Evolutionary conservation across 495 filamentous ascomycete species (phyloP).

Genomic region (Pyrenopolyporus hunteri): DNA sequence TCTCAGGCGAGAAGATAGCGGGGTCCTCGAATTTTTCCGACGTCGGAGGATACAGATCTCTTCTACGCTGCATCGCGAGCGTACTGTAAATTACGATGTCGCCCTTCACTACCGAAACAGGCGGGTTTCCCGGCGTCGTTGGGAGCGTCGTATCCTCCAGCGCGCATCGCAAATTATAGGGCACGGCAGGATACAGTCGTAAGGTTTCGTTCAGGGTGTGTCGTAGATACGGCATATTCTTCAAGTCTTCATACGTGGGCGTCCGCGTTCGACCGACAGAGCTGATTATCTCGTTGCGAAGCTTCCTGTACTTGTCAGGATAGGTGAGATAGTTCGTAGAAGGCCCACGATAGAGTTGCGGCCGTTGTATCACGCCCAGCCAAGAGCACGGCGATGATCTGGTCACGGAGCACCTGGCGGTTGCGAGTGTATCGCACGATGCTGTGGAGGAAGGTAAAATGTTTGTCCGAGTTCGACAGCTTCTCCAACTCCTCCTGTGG

Average conservation of each 20-base stretch:
- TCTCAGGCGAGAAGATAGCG: slow-evolving; percentile 57
- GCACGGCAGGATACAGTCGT: slow-evolving; percentile 59
- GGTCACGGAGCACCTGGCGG: slow-evolving; percentile 59
- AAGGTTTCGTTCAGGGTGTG: slow-evolving; percentile 54
- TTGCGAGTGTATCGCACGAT: slow-evolving; percentile 54
- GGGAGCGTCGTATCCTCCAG: slow-evolving; percentile 54
- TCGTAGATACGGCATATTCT: slow-evolving; percentile 49
- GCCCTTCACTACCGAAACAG: slow-evolving; percentile 47
- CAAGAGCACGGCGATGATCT: slow-evolving; percentile 63
- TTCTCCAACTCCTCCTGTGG: slow-evolving; percentile 58
- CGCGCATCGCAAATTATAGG: slow-evolving; percentile 55
- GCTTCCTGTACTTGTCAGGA: slow-evolving; percentile 53
- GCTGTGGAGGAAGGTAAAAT: slow-evolving; percentile 56
- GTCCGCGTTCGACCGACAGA: slow-evolving; percentile 37
- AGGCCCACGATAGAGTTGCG: slow-evolving; percentile 59
- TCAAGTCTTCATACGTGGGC: slow-evolving; percentile 50
- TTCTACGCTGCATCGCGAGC: slow-evolving; percentile 59
- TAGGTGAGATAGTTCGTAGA: slow-evolving; percentile 60
- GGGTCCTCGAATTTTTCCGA: slow-evolving; percentile 53
- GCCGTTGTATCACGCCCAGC: slow-evolving; percentile 70
- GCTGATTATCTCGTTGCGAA: slow-evolving; percentile 50
- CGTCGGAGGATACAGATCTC: slow-evolving; percentile 55
- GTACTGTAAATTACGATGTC: slow-evolving; percentile 52
- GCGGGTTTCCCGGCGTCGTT: slow-evolving; percentile 41
- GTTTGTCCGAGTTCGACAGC: slow-evolving; percentile 47